phyloP scores from a whole-genome alignment of 2,329 filamentous ascomycete genomes.

The Penicillium aurantiogriseum region DNA sequence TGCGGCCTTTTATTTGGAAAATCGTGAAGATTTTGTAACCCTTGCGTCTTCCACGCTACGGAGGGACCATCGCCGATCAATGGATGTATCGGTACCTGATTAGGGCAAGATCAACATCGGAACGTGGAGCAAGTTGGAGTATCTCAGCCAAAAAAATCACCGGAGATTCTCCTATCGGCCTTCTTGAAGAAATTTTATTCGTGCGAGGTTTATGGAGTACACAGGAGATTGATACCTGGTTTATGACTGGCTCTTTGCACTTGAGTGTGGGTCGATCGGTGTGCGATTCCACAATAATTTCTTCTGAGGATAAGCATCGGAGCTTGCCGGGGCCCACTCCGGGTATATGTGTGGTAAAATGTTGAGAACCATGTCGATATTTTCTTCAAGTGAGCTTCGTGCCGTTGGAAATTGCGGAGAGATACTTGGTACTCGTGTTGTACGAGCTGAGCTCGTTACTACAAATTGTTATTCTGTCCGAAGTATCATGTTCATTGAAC shows the following conservation, averaged over 20 bases:
- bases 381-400: too few relatives aligned
- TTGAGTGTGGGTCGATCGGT: background rate
- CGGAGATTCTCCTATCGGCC: background rate
- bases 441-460: background rate
- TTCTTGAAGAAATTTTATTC: background rate
- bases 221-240: background rate
- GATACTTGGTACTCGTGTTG: background rate
- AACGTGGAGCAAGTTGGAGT: background rate
- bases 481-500: background rate
- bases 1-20: background rate
- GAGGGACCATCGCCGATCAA: background rate
- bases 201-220: background rate
- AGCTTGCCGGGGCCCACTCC: background rate
- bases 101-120: background rate
- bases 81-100: background rate
- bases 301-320: background rate
- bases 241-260: background rate
- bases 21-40: background rate
- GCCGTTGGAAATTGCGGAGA: background rate
- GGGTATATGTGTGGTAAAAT: background rate
- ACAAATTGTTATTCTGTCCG: background rate
- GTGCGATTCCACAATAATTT: background rate
- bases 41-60: background rate
- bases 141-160: background rate
- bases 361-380: background rate